Conservation (phyloP, 257 asterid species). For the Solanum arcanum region DNA sequence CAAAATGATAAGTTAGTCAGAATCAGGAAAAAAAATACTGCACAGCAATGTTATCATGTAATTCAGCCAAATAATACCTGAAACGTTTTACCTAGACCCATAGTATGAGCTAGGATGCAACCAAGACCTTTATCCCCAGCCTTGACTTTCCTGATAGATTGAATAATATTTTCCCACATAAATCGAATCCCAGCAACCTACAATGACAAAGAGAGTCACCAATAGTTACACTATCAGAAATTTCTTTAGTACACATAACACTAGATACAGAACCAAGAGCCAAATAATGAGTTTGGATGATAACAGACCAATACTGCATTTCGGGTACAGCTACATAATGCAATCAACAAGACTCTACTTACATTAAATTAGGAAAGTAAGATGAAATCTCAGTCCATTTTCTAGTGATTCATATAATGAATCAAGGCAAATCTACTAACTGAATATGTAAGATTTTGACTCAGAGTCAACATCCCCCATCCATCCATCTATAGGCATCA, state of each 20-base stretch:
- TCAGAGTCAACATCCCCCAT: background rate
- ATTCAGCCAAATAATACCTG: slow-evolving; percentile 51
- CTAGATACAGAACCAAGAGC: background rate
- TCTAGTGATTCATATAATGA: background rate
- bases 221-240: background rate
- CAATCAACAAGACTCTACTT: background rate
- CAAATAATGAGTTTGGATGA: background rate
- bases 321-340: background rate
- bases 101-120: slow-evolving; percentile 98
- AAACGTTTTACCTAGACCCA: slow-evolving; percentile 97
- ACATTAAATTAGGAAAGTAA: background rate
- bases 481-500: background rate
- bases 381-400: background rate
- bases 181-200: slow-evolving; percentile 91
- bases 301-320: background rate
- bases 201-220: background rate
- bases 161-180: slow-evolving; percentile 92
- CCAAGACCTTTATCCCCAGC: slow-evolving; percentile 97
- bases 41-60: background rate
- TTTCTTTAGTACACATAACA: background rate
- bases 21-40: background rate
- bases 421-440: background rate
- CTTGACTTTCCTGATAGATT: slow-evolving; percentile 68
- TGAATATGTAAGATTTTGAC: background rate
- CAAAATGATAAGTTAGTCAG: background rate